Conservation (phyloP, 257 asterid genomes). For the Ilex asprella region DNA sequence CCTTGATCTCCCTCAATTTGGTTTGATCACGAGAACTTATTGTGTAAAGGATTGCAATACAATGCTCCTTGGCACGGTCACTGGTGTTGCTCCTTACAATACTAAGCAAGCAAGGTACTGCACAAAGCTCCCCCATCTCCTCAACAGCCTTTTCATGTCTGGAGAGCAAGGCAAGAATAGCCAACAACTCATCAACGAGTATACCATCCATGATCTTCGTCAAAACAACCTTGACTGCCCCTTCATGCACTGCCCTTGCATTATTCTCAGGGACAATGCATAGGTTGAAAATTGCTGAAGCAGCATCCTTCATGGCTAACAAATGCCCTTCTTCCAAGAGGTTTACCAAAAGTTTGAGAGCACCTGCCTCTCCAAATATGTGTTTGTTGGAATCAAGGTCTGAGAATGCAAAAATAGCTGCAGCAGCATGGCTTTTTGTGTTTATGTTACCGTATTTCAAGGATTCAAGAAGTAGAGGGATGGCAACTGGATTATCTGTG, state of each 20-base stretch:
- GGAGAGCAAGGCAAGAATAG: slow-evolving; percentile 32
- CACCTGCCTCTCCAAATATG: slow-evolving; percentile 28
- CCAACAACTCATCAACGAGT: slow-evolving; percentile 30
- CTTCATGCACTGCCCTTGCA: slow-evolving; percentile 33
- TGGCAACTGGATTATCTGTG: slow-evolving; percentile 17
- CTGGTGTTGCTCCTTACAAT: slow-evolving; percentile 15
- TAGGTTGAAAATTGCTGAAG: slow-evolving; percentile 26
- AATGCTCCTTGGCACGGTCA: slow-evolving; percentile 33
- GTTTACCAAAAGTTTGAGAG: slow-evolving; percentile 32
- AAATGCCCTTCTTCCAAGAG: slow-evolving; percentile 34
- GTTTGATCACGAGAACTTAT: slow-evolving; percentile 32
- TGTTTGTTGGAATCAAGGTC: slow-evolving; percentile 31
- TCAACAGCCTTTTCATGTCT: slow-evolving; percentile 32
- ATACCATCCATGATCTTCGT: slow-evolving; percentile 25
- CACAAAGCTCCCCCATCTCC: slow-evolving; percentile 38
- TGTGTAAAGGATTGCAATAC: slow-evolving; percentile 27
- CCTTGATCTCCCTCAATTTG: slow-evolving; percentile 25
- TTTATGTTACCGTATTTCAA: slow-evolving; percentile 17
- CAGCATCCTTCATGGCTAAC: slow-evolving; percentile 33
- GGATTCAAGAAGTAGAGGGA: slow-evolving; percentile 28
- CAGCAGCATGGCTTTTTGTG: slow-evolving; percentile 41
- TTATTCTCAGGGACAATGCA: slow-evolving; percentile 34
- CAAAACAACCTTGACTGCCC: slow-evolving; percentile 32
- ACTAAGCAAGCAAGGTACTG: slow-evolving; percentile 25
- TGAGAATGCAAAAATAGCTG: slow-evolving; percentile 32